Percentiles rank a stretch among this genome's conserved stretches.
These are phyloP conservation scores for Tetrahymena malaccensis DNA, from an alignment of 73 alveolate species.

Conservation along the genomic window DNA sequence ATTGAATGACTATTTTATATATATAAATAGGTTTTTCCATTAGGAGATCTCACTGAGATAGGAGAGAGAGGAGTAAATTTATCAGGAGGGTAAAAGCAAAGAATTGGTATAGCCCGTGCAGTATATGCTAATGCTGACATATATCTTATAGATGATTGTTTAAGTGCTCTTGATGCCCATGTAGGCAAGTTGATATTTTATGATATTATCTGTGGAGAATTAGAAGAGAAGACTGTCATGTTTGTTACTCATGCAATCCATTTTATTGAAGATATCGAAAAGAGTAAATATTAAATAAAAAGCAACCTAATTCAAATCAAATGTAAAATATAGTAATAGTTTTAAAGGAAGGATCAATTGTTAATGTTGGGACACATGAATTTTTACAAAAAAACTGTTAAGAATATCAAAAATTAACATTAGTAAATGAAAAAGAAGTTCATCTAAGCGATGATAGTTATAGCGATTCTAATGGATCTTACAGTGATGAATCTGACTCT, in stretches of 20 bases:
- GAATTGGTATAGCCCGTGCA: conserved; percentile 50
- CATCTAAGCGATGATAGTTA: not conserved
- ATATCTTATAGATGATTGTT: conserved; percentile 43
- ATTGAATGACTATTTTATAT: not conserved
- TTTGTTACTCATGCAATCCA: conserved; percentile 18
- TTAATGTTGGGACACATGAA: not conserved
- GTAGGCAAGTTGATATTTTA: conserved; percentile 29
- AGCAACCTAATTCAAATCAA: no score
- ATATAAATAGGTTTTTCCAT: not conserved
- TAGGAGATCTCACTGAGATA: conserved; percentile 21
- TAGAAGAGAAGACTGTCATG: not conserved
- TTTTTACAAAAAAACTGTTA: not conserved
- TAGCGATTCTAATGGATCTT: not conserved
- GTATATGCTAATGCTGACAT: conserved; percentile 37
- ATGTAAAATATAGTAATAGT: not conserved
- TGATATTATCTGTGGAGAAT: not conserved
- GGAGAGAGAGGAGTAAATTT: conserved; percentile 38
- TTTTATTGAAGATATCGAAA: not conserved
- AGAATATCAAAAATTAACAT: not conserved
- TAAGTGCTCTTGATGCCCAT: conserved; percentile 51
- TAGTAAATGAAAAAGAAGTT: not conserved
- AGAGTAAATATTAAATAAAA: not conserved
- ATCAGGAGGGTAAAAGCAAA: conserved; percentile 39
- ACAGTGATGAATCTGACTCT: not conserved
- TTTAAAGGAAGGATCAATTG: not conserved